phyloP scores from a whole-genome alignment of 202 grass and related monocot species.

The Setaria viridis region DNA sequence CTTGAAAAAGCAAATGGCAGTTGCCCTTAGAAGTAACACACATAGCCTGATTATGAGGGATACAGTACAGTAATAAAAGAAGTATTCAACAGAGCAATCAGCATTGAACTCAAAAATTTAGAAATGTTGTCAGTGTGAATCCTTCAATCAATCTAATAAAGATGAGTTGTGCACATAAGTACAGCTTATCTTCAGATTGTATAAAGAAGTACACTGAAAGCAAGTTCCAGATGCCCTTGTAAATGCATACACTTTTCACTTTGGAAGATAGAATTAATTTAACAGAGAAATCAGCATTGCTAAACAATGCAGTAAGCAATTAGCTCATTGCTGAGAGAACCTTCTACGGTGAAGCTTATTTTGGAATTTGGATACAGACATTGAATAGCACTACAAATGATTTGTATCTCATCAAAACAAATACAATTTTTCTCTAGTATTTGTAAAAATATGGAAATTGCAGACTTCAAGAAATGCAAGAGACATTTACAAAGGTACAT shows the following conservation, averaged over 20 bases:
- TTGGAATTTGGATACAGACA: not conserved
- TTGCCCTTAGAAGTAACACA: not conserved
- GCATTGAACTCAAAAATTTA: slow-evolving; percentile 10
- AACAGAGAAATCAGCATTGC: not conserved
- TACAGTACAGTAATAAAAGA: slow-evolving; percentile 1
- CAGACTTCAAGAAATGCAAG: slow-evolving; percentile 27
- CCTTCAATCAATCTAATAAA: slow-evolving; percentile 12
- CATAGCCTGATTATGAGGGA: not conserved
- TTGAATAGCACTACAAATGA: slow-evolving; percentile 16
- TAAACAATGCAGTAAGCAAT: not conserved
- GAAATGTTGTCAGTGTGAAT: not conserved
- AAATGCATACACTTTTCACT: not conserved
- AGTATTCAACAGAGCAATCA: not conserved
- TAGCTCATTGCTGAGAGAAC: not conserved
- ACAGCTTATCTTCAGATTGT: not conserved
- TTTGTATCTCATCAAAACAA: slow-evolving; percentile 19
- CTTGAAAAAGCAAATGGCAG: not conserved
- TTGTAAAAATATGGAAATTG: slow-evolving; percentile 12
- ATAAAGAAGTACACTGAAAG: not conserved
- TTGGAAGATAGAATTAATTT: not conserved
- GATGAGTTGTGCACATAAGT: not conserved
- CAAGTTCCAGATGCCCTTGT: not conserved
- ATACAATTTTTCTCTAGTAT: slow-evolving; percentile 8
- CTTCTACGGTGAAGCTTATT: slow-evolving; percentile 21
- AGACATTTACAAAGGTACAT: slow-evolving; percentile 41